phyloP scores from a whole-genome alignment of 495 filamentous ascomycete species.

The Amphirosellinia nigrospora region DNA sequence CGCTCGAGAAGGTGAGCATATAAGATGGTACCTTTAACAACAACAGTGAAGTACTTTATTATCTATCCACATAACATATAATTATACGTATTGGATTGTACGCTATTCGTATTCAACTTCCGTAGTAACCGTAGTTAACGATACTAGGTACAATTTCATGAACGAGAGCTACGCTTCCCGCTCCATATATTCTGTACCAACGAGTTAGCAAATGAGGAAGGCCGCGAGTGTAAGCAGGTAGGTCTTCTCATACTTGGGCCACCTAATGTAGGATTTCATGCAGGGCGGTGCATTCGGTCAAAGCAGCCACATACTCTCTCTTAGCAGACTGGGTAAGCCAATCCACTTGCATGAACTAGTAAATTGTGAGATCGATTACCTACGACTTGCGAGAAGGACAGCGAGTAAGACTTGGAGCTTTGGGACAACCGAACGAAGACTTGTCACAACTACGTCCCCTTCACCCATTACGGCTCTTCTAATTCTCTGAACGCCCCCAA shows the following conservation, averaged over 20 bases:
- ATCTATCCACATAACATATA: slow-evolving; percentile 6
- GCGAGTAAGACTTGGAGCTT: not conserved
- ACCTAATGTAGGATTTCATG: slow-evolving; percentile 18
- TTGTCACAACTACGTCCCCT: not conserved
- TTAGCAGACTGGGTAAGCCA: slow-evolving; percentile 12
- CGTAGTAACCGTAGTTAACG: not conserved
- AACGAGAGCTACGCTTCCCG: not conserved
- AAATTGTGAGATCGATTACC: slow-evolving; percentile 2
- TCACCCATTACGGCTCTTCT: not conserved
- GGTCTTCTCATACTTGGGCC: not conserved
- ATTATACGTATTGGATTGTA: not conserved
- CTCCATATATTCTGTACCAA: not conserved
- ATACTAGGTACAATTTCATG: not conserved
- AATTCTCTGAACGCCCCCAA: not conserved
- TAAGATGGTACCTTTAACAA: not conserved
- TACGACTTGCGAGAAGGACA: slow-evolving; percentile 8
- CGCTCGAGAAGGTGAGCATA: not conserved
- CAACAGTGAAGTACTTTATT: not conserved
- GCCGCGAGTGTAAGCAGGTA: not conserved
- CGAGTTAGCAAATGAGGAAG: not conserved
- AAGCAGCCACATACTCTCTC: slow-evolving; percentile 7
- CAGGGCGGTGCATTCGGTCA: not conserved
- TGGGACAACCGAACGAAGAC: not conserved
- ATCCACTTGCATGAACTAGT: slow-evolving; percentile 24
- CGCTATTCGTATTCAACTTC: not conserved